Evolutionary conservation across 148 eudicot species (phyloP).

Genomic region (Limonium bicolor): DNA sequence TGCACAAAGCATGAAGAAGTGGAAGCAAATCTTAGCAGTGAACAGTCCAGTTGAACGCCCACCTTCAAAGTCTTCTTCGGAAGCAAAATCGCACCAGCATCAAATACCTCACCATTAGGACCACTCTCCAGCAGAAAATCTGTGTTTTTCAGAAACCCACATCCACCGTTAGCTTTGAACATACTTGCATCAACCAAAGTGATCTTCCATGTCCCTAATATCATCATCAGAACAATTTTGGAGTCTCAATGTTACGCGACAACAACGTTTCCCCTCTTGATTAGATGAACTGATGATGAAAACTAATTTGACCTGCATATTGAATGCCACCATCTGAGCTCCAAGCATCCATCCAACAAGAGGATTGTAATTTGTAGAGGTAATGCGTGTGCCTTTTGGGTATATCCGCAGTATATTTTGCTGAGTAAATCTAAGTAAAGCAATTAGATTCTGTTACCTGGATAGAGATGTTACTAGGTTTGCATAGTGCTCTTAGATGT

Average conservation of each 20-base stretch:
- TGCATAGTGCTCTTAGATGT: no score
- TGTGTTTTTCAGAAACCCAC: conserved; percentile 14
- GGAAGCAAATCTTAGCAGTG: no score
- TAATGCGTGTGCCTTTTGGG: conserved; percentile 43
- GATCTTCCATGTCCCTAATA: conserved; percentile 42
- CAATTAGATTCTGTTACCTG: background rate
- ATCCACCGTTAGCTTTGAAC: conserved; percentile 48
- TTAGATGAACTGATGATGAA: conserved; percentile 3
- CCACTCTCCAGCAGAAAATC: conserved; percentile 21
- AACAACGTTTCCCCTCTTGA: no score
- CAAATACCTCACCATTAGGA: conserved; percentile 17
- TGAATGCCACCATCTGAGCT: conserved; percentile 17
- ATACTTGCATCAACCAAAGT: conserved; percentile 47
- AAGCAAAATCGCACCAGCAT: conserved; percentile 14
- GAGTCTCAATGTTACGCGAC: background rate
- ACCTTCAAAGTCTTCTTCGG: conserved; percentile 8
- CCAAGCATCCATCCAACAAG: conserved; percentile 48
- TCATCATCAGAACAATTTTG: background rate
- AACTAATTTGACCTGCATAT: conserved; percentile 46
- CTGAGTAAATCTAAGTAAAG: conserved; percentile 35
- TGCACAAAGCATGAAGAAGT: background rate
- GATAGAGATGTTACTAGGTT: no score
- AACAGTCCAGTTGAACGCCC: background rate
- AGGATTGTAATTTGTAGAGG: conserved; percentile 46
- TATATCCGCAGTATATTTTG: conserved; percentile 40